These are phyloP conservation scores for Candida maris DNA, from an alignment of 805 yeast species.

Conservation along the genomic window DNA sequence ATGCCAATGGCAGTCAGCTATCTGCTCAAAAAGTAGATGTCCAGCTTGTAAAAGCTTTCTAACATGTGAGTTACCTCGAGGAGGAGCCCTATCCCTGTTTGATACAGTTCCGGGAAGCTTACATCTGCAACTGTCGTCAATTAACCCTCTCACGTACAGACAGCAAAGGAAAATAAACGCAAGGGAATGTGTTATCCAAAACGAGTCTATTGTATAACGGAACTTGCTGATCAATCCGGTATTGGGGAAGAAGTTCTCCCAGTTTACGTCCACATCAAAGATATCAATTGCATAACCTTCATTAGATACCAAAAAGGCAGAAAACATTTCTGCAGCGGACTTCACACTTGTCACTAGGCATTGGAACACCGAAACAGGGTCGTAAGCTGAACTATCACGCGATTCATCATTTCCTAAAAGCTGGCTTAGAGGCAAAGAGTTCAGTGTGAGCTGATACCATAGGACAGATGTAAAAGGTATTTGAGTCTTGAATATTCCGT, in stretches of 20 bases:
- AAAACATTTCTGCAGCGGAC: slow-evolving; percentile 3
- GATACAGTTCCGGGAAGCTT: neutral
- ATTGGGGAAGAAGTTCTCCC: slow-evolving; percentile 2
- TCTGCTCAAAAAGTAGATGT: slow-evolving; percentile 1
- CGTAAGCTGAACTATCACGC: slow-evolving; percentile 1
- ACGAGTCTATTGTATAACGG: slow-evolving; percentile 2
- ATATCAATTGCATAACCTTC: slow-evolving; percentile 1
- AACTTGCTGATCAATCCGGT: neutral
- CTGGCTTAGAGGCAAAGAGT: slow-evolving; percentile 4
- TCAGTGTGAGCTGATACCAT: slow-evolving; percentile 4
- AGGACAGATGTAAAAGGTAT: slow-evolving; percentile 3
- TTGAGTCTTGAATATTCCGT: slow-evolving; percentile 2
- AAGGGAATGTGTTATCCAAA: slow-evolving; percentile 5
- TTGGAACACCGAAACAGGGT: slow-evolving; percentile 5
- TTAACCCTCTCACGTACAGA: neutral
- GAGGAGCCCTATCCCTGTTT: neutral
- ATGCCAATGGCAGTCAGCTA: slow-evolving; percentile 4
- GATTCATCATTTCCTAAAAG: slow-evolving; percentile 2
- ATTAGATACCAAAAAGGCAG: slow-evolving; percentile 3
- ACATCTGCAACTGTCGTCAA: slow-evolving; percentile 4
- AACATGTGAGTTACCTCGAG: neutral
- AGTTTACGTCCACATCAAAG: neutral
- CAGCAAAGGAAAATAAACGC: slow-evolving; percentile 4
- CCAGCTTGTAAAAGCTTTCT: slow-evolving; percentile 1
- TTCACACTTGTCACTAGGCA: slow-evolving; percentile 2